Evolutionary conservation across 495 filamentous ascomycete species (phyloP).

Genomic region (Neurospora discreta): DNA sequence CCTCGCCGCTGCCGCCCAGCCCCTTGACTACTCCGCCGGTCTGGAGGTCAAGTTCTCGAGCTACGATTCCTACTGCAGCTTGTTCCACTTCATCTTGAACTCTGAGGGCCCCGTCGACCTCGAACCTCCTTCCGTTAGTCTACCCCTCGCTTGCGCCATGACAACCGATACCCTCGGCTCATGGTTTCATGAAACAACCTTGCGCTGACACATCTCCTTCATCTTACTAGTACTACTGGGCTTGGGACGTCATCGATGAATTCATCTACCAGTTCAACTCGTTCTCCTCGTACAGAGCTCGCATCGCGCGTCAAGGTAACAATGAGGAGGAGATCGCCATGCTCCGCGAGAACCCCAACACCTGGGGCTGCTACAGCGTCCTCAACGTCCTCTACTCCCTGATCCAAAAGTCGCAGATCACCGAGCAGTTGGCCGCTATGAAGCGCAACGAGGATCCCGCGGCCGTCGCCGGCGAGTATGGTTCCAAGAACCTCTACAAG

Average conservation of each 20-base stretch:
- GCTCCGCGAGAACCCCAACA: constrained; percentile 92
- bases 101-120: constrained; percentile 95
- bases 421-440: constrained; percentile 88
- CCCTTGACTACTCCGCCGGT: constrained; percentile 87
- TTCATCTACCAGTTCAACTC: constrained; percentile 99
- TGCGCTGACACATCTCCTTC: neutral
- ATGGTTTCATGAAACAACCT: neutral
- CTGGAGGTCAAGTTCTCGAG: constrained; percentile 93
- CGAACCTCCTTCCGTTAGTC: constrained; percentile 83
- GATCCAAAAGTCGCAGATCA: constrained; percentile 95
- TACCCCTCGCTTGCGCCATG: neutral
- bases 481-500: constrained; percentile 81
- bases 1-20: constrained; percentile 80
- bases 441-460: constrained; percentile 84
- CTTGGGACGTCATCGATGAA: constrained; percentile 99
- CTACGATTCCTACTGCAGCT: constrained; percentile 97
- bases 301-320: constrained; percentile 73
- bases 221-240: constrained; percentile 79
- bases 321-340: constrained; percentile 83
- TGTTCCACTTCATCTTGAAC: constrained; percentile 98
- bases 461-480: constrained; percentile 86
- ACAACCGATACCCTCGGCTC: neutral
- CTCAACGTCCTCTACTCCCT: constrained; percentile 98
- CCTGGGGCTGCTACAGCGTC: constrained; percentile 98
- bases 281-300: constrained; percentile 90